Base-by-base conservation (phyloP, 345 rosid species). In the Ricinus communis region DNA sequence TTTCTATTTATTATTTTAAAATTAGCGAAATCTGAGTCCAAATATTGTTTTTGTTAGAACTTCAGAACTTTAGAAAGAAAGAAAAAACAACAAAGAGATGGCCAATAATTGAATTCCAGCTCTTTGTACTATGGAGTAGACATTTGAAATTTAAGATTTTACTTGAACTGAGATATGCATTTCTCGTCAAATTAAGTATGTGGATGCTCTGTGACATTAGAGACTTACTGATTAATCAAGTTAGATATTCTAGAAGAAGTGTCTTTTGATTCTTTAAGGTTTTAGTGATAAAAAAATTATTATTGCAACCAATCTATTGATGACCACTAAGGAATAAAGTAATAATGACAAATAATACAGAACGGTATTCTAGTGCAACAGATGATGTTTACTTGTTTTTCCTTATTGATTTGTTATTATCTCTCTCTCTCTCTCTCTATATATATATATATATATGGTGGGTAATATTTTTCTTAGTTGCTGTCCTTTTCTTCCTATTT, bases 241-340 rank as follows among this genome's bases (percentile, higher is more conserved):
- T 16, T 1, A 51, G 11, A 19, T 16, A 51, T n/a, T 51, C n/a
- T 1, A 51, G 7, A 51, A 51, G n/a, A 51, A 5, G 14, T 25
- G 3, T 62, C 5, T 62, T 63, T 61, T 57, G 10, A 58, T 77
- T 69, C 46, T 45, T 41, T 50, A 6, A 69, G 69, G 25, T 28
- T 62, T 24, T 56, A 47, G 40, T 47, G 30, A 61, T 14, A 43
- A 57, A 16, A 67, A 74, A 67, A 19, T 38, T 38, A 73, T 73
- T 57, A 70, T 62, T 59, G 54, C 40, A 51, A 56, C 69, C 56
- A 50, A 70, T 73, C 60, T n/a, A 43, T 67, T 56, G 36, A 40
- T 38, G 21, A 16, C 65, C 81, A 70, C 74, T 67, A 70, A 46
- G 68, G 36, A 15, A 74, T 46, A 79, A 79, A 72, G 71, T 18